Base-by-base conservation (phyloP, 2,329 filamentous ascomycete species). In the Ophiocordyceps australis region DNA sequence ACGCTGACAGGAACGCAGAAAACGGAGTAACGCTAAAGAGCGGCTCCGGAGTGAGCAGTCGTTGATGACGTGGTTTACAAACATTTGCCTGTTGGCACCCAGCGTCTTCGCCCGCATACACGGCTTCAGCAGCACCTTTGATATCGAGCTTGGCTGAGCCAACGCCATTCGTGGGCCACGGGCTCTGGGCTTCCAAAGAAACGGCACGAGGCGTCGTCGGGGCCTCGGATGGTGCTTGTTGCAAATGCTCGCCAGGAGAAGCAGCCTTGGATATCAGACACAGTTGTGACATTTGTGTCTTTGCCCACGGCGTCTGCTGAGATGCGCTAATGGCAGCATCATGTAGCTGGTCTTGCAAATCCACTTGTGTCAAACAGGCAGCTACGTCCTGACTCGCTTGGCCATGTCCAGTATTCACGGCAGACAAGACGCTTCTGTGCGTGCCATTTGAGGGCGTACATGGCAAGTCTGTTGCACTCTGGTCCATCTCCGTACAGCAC, bases 11-110 rank as follows among this genome's bases (percentile, higher is more conserved):
- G 37, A 67, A 67, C 2, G 55, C 54, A 2, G 58, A 52, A 37
- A 68, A 67, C 1, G 61, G 54, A 32, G 59, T 63, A 35, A 65
- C 49, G 0, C 55, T 56, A 17, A 64, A 47, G 5, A 54, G 53
- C 10, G 57, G 51, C 25, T 65, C 57, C 5, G 60, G 55, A 1
- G 57, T 60, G 3, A 47, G n/a, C n/a, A n/a, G n/a, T n/a, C n/a
- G n/a, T n/a, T n/a, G n/a, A n/a, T n/a, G n/a, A n/a, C n/a, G n/a
- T n/a, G n/a, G n/a, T n/a, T n/a, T n/a, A n/a, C n/a, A n/a, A n/a
- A n/a, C n/a, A n/a, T n/a, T n/a, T n/a, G n/a, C n/a, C n/a, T n/a
- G n/a, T n/a, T n/a, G n/a, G n/a, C n/a, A n/a, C n/a, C n/a, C n/a
- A n/a, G n/a, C n/a, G n/a, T n/a, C n/a, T n/a, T n/a, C n/a, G n/a